Conservation (phyloP, 1,139 yeast genomes). For the Nakaseomyces nivariensis region DNA sequence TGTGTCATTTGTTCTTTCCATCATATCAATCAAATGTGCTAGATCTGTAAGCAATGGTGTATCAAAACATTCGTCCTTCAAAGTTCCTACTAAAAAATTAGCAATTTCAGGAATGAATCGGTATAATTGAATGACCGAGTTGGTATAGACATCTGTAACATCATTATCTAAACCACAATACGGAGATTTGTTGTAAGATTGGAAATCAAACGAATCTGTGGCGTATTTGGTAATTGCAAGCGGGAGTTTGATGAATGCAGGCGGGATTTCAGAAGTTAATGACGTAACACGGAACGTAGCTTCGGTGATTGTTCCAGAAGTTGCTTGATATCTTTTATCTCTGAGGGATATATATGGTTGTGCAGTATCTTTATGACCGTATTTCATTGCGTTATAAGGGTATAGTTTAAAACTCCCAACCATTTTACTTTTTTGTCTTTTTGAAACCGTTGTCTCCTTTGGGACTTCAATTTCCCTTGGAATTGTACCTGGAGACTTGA, state of each 20-base stretch:
- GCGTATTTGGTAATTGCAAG: constrained; percentile 86
- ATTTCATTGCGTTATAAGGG: constrained; percentile 44
- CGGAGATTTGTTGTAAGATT: constrained; percentile 62
- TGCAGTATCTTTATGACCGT: constrained; percentile 43
- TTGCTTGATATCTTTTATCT: constrained; percentile 39
- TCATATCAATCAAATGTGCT: constrained; percentile 88
- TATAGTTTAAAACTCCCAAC: constrained; percentile 12
- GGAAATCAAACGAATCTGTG: constrained; percentile 88
- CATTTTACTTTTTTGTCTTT: constrained; percentile 11
- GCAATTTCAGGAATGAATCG: constrained; percentile 66
- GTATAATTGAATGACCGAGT: constrained; percentile 73
- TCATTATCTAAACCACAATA: constrained; percentile 88
- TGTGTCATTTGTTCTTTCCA: constrained; percentile 66
- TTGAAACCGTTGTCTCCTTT: constrained; percentile 1
- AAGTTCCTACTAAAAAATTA: constrained; percentile 48
- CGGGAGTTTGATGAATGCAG: constrained; percentile 64
- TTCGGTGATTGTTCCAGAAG: constrained; percentile 11
- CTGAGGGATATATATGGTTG: constrained; percentile 51
- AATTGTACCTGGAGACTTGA: constrained; percentile 43
- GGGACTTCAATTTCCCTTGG: constrained; percentile 30
- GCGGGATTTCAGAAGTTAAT: constrained; percentile 40
- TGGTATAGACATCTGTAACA: constrained; percentile 70
- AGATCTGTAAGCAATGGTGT: constrained; percentile 58
- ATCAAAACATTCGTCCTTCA: constrained; percentile 48
- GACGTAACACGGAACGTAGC: constrained; percentile 23